Evolutionary conservation across 23 red algal genomes (phyloP).

Genomic region (Rhodosorus marinus): DNA sequence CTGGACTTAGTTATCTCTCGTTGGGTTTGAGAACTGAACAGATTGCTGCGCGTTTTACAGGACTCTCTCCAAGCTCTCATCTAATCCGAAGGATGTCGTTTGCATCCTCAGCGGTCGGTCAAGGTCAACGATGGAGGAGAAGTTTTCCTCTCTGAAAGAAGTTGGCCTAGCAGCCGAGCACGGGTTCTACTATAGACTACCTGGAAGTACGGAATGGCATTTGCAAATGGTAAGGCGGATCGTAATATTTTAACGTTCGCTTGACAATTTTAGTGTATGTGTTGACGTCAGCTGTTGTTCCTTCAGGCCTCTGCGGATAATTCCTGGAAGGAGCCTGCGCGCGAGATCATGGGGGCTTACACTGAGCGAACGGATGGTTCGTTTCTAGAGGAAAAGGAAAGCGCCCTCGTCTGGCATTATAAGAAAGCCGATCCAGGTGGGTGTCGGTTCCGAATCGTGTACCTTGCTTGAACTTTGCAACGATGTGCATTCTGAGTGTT

Average conservation of each 20-base stretch:
- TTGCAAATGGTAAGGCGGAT: too few species aligned
- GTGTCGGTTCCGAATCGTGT: too few species aligned
- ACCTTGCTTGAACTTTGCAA: neutral
- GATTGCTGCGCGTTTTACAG: too few species aligned
- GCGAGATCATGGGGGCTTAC: conserved; percentile 81
- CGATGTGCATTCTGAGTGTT: neutral
- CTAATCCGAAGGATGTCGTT: conserved; percentile 43
- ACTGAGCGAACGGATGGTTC: conserved; percentile 90
- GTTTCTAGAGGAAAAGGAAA: conserved; percentile 82
- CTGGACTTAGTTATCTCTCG: too few species aligned
- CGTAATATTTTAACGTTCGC: too few species aligned
- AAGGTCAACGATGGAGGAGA: conserved; percentile 23
- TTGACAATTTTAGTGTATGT: conserved; percentile 1
- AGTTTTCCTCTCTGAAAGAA: conserved; percentile 15
- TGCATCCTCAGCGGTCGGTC: conserved; percentile 74
- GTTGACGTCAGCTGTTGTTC: too few species aligned
- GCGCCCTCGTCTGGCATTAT: conserved; percentile 98
- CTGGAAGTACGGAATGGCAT: conserved; percentile 19
- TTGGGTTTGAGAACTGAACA: too few species aligned
- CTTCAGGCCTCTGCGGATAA: conserved; percentile 48
- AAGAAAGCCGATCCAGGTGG: conserved; percentile 85
- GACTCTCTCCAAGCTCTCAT: conserved; percentile 26
- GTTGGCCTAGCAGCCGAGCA: conserved; percentile 95
- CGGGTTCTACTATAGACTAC: conserved; percentile 81
- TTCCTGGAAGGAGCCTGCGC: conserved; percentile 70